Evolutionary conservation across 2,329 filamentous ascomycete species (phyloP), one percentile per base, ranked within the genome.

Genomic region (Fusarium napiforme): DNA sequence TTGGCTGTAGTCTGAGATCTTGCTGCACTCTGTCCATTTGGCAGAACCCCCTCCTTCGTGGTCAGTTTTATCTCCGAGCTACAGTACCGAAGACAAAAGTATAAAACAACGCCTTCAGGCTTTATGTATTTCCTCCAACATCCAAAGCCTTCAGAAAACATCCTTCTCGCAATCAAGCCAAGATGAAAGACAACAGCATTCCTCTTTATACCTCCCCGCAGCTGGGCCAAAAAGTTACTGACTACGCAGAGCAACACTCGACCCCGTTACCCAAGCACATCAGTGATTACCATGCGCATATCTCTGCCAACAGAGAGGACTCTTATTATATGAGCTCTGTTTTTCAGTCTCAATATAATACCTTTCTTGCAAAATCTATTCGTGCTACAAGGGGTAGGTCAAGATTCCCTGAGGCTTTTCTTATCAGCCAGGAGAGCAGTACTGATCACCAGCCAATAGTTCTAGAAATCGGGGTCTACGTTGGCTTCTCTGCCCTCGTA

Each of bases 381-480:
- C 83, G 83, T 1, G 83, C 84, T 40, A 85, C 84, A 76, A 76
- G 82, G 75, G 79, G 83, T 84, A 64, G 60, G 75, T 69, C 30
- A 14, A 37, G 23, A 57, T 36, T 21, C 21, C 55, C 32, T n/a
- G 34, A 57, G 21, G 18, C 10, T 28, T 23, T 18, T 32, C 37
- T 36, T 6, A 23, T 36, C 16, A 9, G 9, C 28, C 8, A 43
- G 32, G 28, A 47, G 34, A 39, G 42, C 26, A 11, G 9, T 34
- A 15, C 53, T 71, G n/a, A 71, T 43, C n/a, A 15, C 7, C 15
- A 14, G 3, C 9, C n/a, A 19, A 28, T 34, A 86, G 85, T 87
- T 21, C 82, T 87, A 57, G 86, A 87, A 67, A 81, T 87, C 40
- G 86, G 86, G 45, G 84, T 87, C 62, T 87, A 84, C 66, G 79